Evolutionary conservation across 345 rosid genomes (phyloP), one percentile per base, ranked within the genome.

Genomic region (Heritiera fomes): DNA sequence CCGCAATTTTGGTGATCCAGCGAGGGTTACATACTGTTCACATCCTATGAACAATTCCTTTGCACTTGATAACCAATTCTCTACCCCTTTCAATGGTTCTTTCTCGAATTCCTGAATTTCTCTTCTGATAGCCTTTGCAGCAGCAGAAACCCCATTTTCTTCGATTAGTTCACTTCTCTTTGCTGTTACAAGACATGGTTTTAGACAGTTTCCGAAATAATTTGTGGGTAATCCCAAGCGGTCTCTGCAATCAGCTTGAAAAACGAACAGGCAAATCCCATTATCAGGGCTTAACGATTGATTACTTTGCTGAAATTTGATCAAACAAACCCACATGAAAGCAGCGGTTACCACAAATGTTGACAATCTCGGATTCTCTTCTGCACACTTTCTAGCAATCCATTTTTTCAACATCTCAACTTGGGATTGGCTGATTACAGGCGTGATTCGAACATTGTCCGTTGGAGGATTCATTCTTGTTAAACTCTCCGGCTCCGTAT

Each of bases 1-100:
- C 20, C 64, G 75, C 80, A 87, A 47, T 34, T 84, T 89, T 0
- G 91, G 91, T 12, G 90, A 87, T 41, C 90, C 91, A 0, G 73
- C 43, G 8, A 84, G 64, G 23, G 77, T 43, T 4, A 83, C 20
- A 7, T 13, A 0, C 2, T 18, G 76, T 20, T 6, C 30, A n/a
- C 52, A 28, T 14, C 0, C 0, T 1, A 6, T 9, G 3, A 74
- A 11, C 0, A 58, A 4, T 11, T 74, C 65, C 64, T 1, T 8
- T 7, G 17, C 14, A 2, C 2, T 58, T 28, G 20, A 52, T 11
- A 74, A 0, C 66, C 53, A 41, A 10, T 11, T 56, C 52, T n/a
- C 28, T 23, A 49, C 82, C 77, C 83, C 82, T 45, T 76, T 85
- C 11, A 74, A 17, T 14, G 85, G 28, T 12, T 34, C 87, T 23